Evolutionary conservation across 2,329 filamentous ascomycete genomes (phyloP).

Genomic region (Neospermospora avenae): DNA sequence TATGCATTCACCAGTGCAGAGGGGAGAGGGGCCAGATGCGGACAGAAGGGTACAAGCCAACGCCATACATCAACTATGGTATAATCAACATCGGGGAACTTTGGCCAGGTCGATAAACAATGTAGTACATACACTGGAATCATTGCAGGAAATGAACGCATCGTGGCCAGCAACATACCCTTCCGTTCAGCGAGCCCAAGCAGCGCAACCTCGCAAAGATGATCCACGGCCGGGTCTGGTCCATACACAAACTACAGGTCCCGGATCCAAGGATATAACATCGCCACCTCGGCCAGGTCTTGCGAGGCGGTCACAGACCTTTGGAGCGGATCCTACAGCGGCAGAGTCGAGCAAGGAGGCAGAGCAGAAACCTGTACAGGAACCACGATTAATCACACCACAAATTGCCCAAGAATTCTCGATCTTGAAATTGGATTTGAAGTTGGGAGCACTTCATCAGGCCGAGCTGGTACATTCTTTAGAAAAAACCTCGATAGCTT

Average conservation of each 20-base stretch:
- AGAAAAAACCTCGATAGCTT: slow-evolving; percentile 87
- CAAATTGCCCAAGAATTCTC: slow-evolving; percentile 96
- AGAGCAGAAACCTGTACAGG: slow-evolving; percentile 57
- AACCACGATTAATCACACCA: slow-evolving; percentile 83
- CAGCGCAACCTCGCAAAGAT: slow-evolving; percentile 42
- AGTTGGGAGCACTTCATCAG: slow-evolving; percentile 82
- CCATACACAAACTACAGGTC: slow-evolving; percentile 57
- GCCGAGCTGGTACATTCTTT: slow-evolving; percentile 90
- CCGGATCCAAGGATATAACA: slow-evolving; percentile 32
- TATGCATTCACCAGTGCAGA: slow-evolving; percentile 36
- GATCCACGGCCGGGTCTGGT: slow-evolving; percentile 59
- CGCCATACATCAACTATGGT: slow-evolving; percentile 89
- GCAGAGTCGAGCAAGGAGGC: slow-evolving; percentile 72
- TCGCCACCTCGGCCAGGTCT: slow-evolving; percentile 45
- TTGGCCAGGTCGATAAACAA: slow-evolving; percentile 85
- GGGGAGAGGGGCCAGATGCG: slow-evolving; percentile 47
- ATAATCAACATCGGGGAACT: slow-evolving; percentile 85
- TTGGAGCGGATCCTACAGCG: slow-evolving; percentile 52
- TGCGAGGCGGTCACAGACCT: slow-evolving; percentile 70
- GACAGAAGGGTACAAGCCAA: slow-evolving; percentile 69
- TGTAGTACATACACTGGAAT: slow-evolving; percentile 79
- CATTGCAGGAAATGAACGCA: slow-evolving; percentile 83
- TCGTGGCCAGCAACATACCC: slow-evolving; percentile 96
- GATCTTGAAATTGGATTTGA: slow-evolving; percentile 89
- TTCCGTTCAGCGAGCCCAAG: slow-evolving; percentile 65